Evolutionary conservation across 805 yeast genomes (phyloP), one percentile per base, ranked within the genome.

Genomic region (Starmerella sirachaensis): DNA sequence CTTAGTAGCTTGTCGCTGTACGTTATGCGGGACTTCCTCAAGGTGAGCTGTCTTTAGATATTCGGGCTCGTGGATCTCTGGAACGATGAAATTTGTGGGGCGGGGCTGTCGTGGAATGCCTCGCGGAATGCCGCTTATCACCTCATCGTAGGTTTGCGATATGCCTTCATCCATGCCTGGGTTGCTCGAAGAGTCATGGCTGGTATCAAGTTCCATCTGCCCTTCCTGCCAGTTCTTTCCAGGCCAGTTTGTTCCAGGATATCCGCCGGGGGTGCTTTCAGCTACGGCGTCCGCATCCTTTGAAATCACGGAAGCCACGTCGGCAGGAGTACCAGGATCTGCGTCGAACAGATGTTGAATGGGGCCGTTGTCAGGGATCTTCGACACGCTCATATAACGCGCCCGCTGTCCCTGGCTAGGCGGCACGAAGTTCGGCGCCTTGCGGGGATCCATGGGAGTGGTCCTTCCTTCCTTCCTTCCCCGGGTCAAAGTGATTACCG

Each of bases 361-460:
- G 24, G 56, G 56, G 4, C 55, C 57, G 24, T 49, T 45, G 28
- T 46, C 46, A 20, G 57, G 59, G 24, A 54, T 47, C 20, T 45
- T 46, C 24, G 50, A 42, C 10, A 43, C 46, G 41, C 72, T 63
- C 32, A 72, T 72, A 34, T 46, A 32, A 22, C 48, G 34, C 14
- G 29, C 42, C 23, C 44, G 41, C 30, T 38, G 74, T 19, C 26
- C 69, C 37, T 75, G 68, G 12, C 84, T 74, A 0, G 94, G 93
- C 9, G 94, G 94, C 34, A 76, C 74, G 58, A 84, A 86, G 57
- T 84, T 76, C 14, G 94, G 93, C 48, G 85, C 95, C 59, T 78
- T 73, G 4, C 88, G 79, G 17, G 97, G 97, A 57, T 86, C 97
- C 97, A 85, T 85, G n/a, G n/a, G n/a, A n/a, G n/a, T n/a, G n/a